Evolutionary conservation across 1,139 yeast genomes (phyloP), one percentile per base, ranked within the genome.

Genomic region (Yamadazyma songkhlaensis): DNA sequence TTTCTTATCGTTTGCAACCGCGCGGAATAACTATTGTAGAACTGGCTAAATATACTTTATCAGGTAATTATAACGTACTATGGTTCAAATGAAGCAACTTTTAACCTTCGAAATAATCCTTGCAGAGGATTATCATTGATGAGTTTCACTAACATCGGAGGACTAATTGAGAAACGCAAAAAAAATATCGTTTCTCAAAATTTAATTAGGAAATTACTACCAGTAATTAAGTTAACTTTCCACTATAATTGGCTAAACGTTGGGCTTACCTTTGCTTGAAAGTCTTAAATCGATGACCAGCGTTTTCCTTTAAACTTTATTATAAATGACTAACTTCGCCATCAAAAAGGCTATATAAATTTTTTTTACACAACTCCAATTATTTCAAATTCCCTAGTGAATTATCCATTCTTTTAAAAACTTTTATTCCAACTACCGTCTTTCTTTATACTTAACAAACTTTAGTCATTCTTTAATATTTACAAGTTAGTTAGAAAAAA

Each of bases 391-490:
- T 32, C 37, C 37, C 29, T 38, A 25, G 36, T 34, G 37, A 35
- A 36, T 33, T 35, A 25, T 35, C 34, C 41, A 35, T 32, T 29
- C 41, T 31, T 41, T 25, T 36, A 39, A 17, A 24, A 33, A 32
- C 15, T 12, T 10, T 15, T 15, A 23, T 31, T 35, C 45, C 39
- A 43, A 40, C 44, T 42, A 35, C 34, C 23, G 44, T 44, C 51
- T 41, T 43, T 48, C 49, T 43, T 45, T 48, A n/a, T n/a, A 36
- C 20, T 37, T 41, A 43, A 41, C 53, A 48, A 51, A 52, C 60
- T 53, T 42, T 38, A 50, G 59, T 54, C 59, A 41, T 41, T 54
- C 59, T 34, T 51, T 38, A 37, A 32, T 26, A 7, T 34, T 40
- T 44, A 25, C 11, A 11, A 38, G 15, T 26, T 24, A 12, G 15